A percentile compares a stretch with the other conserved stretches of the same genome.
These are phyloP conservation scores for Pichia inconspicua DNA, from an alignment of 1,139 yeast species.

Conservation along the genomic window DNA sequence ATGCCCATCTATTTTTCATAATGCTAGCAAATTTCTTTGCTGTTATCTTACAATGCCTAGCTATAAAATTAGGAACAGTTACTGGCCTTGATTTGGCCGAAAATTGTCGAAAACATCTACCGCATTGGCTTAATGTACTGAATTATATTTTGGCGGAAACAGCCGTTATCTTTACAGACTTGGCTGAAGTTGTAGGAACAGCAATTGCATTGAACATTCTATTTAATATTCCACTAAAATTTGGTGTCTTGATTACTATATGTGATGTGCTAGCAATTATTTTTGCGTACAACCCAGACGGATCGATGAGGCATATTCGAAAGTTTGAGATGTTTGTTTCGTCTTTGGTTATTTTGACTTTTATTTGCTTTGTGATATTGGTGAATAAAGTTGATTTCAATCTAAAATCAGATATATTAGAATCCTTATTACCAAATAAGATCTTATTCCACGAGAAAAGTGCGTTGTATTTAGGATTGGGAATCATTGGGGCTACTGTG, in stretches of 20 bases:
- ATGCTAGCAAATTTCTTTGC: conserved; percentile 65
- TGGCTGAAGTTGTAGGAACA: conserved; percentile 78
- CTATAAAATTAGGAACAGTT: conserved; percentile 70
- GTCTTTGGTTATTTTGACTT: conserved; percentile 53
- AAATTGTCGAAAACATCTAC: conserved; percentile 60
- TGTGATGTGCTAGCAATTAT: conserved; percentile 64
- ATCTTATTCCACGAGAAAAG: conserved; percentile 30
- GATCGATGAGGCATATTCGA: conserved; percentile 57
- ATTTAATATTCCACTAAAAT: conserved; percentile 56
- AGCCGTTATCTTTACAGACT: conserved; percentile 73
- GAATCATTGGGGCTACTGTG: conserved; percentile 74
- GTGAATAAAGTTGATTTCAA: conserved; percentile 43
- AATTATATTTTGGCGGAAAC: conserved; percentile 61
- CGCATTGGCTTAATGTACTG: conserved; percentile 46
- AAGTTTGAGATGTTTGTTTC: conserved; percentile 62
- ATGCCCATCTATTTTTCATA: conserved; percentile 55
- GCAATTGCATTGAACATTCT: conserved; percentile 67
- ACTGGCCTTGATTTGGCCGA: conserved; percentile 75
- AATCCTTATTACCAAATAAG: conserved; percentile 53
- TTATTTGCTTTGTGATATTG: conserved; percentile 56
- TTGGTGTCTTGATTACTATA: conserved; percentile 63
- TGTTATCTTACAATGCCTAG: conserved; percentile 59
- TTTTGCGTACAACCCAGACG: conserved; percentile 62
- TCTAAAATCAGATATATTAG: conserved; percentile 31
- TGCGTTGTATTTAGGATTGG: conserved; percentile 59